Base-by-base conservation (phyloP, 371 early-diverging fungal species). In the Mucor racemosus region DNA sequence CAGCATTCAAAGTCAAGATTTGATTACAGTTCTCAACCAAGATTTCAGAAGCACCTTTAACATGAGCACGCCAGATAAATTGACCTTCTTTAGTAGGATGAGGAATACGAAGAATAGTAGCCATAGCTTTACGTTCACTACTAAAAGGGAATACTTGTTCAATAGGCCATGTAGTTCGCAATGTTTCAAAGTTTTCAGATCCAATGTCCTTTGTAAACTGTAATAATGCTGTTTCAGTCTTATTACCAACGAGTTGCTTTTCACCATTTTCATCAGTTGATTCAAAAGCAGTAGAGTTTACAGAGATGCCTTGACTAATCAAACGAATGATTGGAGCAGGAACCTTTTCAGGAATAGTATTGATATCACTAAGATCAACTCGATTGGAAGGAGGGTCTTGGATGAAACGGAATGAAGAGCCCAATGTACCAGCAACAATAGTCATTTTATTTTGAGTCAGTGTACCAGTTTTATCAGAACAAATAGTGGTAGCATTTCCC, bases 21-120 rank as follows among this genome's bases (percentile, higher is more conserved):
- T 62, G 67, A 40, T 65, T 56, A 40, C 81, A 84, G 54, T 71
- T 46, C 13, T 69, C 48, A 21, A 95, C 79, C 7, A 96, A 82
- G 46, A 95, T 89, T 78, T 96, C 97, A 33, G 93, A 90, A 19
- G 96, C 97, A 63, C 96, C 97, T 78, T 97, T 97, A 62, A 90
- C 82, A 65, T 89, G 89, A 9, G 89, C 76, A 54, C 92, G 87
- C 68, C 88, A 92, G 31, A 78, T 74, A 3, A 67, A 58, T 19
- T 48, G 56, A 62, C 70, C 68, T 53, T 66, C 34, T 55, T 71
- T 65, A n/a, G 64, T 64, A 39, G 65, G 68, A 42, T 74, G 74
- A 50, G 73, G 66, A 9, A 88, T 80, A 46, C 86, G 79, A 33
- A 93, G 80, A n/a, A 94, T 74, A 9, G 93, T 92, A 11, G 91